Evolutionary conservation across 129 eudicot genomes (phyloP).

Genomic region (Lactuca saligna): DNA sequence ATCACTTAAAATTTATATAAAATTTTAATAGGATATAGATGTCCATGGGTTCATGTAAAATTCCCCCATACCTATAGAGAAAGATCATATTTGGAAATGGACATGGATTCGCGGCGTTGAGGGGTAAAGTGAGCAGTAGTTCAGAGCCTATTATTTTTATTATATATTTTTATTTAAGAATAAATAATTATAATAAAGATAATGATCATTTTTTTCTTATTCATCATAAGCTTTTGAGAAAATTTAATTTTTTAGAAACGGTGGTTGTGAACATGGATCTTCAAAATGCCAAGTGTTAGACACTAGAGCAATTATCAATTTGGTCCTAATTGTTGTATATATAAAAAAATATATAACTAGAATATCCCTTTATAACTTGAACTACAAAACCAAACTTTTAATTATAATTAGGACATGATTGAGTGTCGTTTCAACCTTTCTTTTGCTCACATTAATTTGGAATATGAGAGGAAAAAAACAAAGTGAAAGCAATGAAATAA

Average conservation of each 20-base stretch:
- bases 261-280: too few relatives aligned
- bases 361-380: neutral
- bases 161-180: too few relatives aligned
- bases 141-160: too few relatives aligned
- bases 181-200: too few relatives aligned
- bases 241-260: too few relatives aligned
- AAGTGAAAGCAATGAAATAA: slow-evolving; percentile 11
- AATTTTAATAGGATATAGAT: neutral
- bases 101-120: too few relatives aligned
- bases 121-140: too few relatives aligned
- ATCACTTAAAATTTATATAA: neutral
- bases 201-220: too few relatives aligned
- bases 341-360: too few relatives aligned
- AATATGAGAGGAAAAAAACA: slow-evolving; percentile 5
- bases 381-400: neutral
- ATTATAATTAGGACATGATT: slow-evolving; percentile 17
- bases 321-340: neutral
- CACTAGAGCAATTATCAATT: neutral
- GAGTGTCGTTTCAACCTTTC: slow-evolving; percentile 17
- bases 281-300: neutral
- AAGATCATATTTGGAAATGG: too few relatives aligned
- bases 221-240: too few relatives aligned
- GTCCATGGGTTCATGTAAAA: neutral
- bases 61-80: neutral
- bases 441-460: slow-evolving; percentile 22